These are phyloP conservation scores for Spathaspora girioi DNA, from an alignment of 805 yeast genomes.

Conservation along the genomic window DNA sequence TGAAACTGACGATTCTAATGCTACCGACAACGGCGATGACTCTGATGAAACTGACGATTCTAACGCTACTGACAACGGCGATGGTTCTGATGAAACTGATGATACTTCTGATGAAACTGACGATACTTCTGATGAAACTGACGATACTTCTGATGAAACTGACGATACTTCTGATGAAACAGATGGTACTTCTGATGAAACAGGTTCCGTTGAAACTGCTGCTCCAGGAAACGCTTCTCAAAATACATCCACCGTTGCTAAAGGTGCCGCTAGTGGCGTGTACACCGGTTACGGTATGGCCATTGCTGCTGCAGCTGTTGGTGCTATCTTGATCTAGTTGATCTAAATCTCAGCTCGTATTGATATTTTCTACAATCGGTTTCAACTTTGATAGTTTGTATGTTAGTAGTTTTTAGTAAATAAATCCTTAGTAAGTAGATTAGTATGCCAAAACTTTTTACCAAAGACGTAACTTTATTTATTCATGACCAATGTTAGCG, in stretches of 20 bases:
- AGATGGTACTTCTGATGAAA: slow-evolving; percentile 2
- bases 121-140: too few species aligned
- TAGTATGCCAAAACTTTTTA: too few species aligned
- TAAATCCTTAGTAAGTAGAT: background rate
- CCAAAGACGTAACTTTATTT: background rate
- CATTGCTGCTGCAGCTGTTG: slow-evolving; percentile 5
- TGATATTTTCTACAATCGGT: background rate
- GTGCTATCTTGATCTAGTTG: slow-evolving; percentile 5
- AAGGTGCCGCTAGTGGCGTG: slow-evolving; percentile 7
- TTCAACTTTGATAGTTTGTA: background rate
- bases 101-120: slow-evolving; percentile 1
- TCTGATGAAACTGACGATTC: background rate
- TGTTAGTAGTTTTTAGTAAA: background rate
- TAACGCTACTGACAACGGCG: slow-evolving; percentile 1
- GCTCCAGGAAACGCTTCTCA: slow-evolving; percentile 4
- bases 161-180: background rate
- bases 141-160: slow-evolving; percentile 1
- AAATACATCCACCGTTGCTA: background rate
- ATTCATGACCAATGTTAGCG: background rate
- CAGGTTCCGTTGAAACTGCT: background rate
- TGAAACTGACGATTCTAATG: slow-evolving; percentile 1
- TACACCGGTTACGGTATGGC: slow-evolving; percentile 3
- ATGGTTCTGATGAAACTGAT: slow-evolving; percentile 5
- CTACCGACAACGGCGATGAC: background rate
- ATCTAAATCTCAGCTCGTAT: background rate